phyloP scores from a whole-genome alignment of 768 basidiomycete species.

The Amanita rimosa region DNA sequence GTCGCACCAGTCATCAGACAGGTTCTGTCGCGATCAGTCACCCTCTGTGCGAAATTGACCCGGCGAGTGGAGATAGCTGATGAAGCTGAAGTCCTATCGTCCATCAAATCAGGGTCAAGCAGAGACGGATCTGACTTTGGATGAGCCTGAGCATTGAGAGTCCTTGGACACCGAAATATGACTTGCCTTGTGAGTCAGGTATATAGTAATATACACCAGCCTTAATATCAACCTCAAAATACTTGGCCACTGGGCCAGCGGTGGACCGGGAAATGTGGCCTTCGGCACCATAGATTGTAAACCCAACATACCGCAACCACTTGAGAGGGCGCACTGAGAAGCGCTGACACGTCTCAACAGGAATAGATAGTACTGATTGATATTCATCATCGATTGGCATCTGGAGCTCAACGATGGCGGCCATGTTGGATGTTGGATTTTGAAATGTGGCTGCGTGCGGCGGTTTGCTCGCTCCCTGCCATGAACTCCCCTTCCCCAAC shows the following conservation, averaged over 20 bases:
- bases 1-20: conserved; percentile 7
- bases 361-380: conserved; percentile 9
- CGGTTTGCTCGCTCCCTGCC: neutral
- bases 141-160: conserved; percentile 1
- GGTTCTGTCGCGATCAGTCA: conserved; percentile 1
- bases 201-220: conserved; percentile 6
- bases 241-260: neutral
- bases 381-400: neutral
- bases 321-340: conserved; percentile 7
- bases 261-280: conserved; percentile 7
- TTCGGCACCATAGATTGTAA: conserved; percentile 6
- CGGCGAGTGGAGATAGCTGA: conserved; percentile 6
- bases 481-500: conserved; percentile 35
- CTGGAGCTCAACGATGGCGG: neutral
- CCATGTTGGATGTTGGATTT: neutral
- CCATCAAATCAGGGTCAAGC: conserved; percentile 9
- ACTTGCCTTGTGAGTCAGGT: conserved; percentile 5
- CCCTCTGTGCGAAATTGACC: neutral
- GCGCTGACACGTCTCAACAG: conserved; percentile 7
- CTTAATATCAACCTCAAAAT: conserved; percentile 1
- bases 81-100: conserved; percentile 11
- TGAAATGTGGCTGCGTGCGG: no score
- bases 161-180: neutral
- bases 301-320: conserved; percentile 7
- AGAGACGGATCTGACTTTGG: neutral